Base-by-base conservation (phyloP, 2,329 filamentous ascomycete species). In the Phoma sp. region DNA sequence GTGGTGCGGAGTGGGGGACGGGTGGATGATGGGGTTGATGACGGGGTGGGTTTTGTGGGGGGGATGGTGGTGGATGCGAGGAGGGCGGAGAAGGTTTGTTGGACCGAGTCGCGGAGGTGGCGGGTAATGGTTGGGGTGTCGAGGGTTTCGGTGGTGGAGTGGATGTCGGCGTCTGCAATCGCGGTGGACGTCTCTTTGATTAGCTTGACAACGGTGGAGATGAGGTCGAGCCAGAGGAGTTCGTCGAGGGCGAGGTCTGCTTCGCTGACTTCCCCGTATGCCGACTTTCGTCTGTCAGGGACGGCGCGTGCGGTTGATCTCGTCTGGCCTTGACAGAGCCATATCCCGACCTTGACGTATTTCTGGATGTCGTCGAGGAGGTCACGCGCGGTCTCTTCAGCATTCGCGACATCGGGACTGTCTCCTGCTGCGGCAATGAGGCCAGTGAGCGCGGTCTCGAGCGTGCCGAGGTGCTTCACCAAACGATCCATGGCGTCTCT, bases 341-440 rank as follows among this genome's bases (percentile, higher is more conserved):
- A 99, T 43, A 96, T 93, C 12, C 96, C 95, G 1, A 99, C 91
- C 60, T 92, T 88, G 1, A 89, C 87, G 75, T 96, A 98, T 72
- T 96, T 97, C 57, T 96, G 88, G 15, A 99, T 78, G 0, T 89
- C 87, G 52, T 86, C 84, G 4, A 96, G 81, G 1, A 96, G 81
- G 51, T 93, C 89, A 50, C 89, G 84, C 0, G 89, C 85, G 0
- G 89, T 84, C 58, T 88, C 85, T 54, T 87, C 84, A 2, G 87
- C 82, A 40, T 81, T 83, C 1, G 78, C 75, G 1, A 81, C 77
- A 50, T 88, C 83, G 1, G 81, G 80, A 23, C 83, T 82, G 1
- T 86, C 81, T 4, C 79, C 77, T 0, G 81, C 80, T 11, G 84
- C 86, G n/a, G 82, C 79, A 3, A 97, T 76, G 4, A 97, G 78